Base-by-base conservation (phyloP, 768 basidiomycete species). In the Rhizopogon vinicolor region DNA sequence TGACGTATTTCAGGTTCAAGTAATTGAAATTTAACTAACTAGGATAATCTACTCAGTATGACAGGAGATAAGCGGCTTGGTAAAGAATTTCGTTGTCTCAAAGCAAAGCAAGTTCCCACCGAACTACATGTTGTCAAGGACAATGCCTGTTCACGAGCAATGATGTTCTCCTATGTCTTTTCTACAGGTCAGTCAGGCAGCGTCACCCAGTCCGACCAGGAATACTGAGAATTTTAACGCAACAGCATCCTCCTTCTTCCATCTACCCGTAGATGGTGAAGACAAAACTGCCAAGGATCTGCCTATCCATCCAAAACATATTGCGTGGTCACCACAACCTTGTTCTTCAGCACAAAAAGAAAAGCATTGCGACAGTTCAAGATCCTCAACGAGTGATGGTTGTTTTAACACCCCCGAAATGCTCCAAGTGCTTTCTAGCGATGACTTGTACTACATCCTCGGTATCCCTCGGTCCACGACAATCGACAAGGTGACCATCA, bases 381-480 rank as follows among this genome's bases (percentile, higher is more conserved):
- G 31, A n/a, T 42, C 50, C 12, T 50, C 44, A 29, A 50, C 43
- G 9, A 28, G 18, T 43, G 57, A 56, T 22, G 58, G 60, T 48
- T 54, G 22, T 44, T 33, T 50, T 44, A 54, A 50, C 50, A 51
- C 61, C 5, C 60, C 29, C 5, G 64, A 62, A 45, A 69, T 68
- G 59, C 54, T 75, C 7, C 74, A 80, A 7, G 79, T 92, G 22
- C 75, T 90, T 25, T 68, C 75, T 22, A 78, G 76, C 60, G 79
- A 87, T 53, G 82, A 90, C 68, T 77, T 92, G 39, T 92, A 93
- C 67, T 71, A 75, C 25, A 83, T 93, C 31, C 79, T 94, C 7
- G 91, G 90, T 5, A 69, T 91, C 5, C 62, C 76, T 19, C 79
- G 78, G 58, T 73, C 73, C 7, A 67, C 75, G 0, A 63, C 64